phyloP scores from a whole-genome alignment of 352 stramenopile genomes.

The Phytopythium ostracodes region DNA sequence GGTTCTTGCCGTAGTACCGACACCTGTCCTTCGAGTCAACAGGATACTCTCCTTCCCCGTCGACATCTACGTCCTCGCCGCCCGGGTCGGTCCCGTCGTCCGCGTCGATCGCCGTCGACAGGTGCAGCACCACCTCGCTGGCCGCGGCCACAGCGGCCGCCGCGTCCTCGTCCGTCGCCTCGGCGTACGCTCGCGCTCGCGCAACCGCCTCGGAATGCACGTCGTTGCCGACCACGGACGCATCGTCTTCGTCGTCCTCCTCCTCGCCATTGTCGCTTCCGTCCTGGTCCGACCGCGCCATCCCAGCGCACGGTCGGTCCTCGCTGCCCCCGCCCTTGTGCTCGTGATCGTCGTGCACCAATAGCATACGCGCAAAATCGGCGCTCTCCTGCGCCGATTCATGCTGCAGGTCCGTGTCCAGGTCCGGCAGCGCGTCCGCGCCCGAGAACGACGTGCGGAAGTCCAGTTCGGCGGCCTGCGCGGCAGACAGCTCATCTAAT shows the following conservation, averaged over 20 bases:
- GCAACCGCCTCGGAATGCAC: constrained; percentile 1
- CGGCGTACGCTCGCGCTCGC: constrained; percentile 7
- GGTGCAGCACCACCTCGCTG: constrained; percentile 16
- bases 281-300: neutral
- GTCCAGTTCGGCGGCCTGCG: constrained; percentile 61
- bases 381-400: constrained; percentile 43
- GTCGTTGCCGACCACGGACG: neutral
- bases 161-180: constrained; percentile 12
- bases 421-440: constrained; percentile 49
- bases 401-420: constrained; percentile 46
- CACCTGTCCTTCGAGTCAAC: constrained; percentile 42
- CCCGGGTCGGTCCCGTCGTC: constrained; percentile 10
- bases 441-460: constrained; percentile 70
- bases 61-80: neutral
- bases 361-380: constrained; percentile 68
- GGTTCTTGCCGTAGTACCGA: constrained; percentile 72
- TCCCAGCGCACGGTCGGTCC: neutral
- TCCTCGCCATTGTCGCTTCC: constrained; percentile 5
- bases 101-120: constrained; percentile 12
- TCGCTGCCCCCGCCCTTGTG: constrained; percentile 10
- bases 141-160: constrained; percentile 14
- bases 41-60: constrained; percentile 15
- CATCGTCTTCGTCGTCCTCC: constrained; percentile 9
- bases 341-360: constrained; percentile 59
- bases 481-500: constrained; percentile 49